These are phyloP conservation scores for Diospyros kaki DNA, from an alignment of 148 eudicot species.

Conservation along the genomic window DNA sequence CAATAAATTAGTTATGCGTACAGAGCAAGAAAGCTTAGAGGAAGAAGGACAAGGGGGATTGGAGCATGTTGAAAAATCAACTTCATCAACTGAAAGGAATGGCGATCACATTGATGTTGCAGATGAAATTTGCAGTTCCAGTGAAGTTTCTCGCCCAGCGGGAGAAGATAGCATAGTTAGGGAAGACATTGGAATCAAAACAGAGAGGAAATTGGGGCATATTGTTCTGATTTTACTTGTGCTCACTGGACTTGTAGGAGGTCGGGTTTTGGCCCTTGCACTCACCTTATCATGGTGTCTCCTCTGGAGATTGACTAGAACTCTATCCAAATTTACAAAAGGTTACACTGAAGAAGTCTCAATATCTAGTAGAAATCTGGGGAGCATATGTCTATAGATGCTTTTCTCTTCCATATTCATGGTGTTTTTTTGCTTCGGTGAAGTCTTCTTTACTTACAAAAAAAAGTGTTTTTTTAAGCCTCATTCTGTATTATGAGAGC, in stretches of 20 bases:
- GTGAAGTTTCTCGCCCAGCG: conserved; percentile 8
- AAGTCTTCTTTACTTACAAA: background rate
- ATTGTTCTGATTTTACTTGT: conserved; percentile 36
- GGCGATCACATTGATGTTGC: conserved; percentile 1
- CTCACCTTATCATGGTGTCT: conserved; percentile 49
- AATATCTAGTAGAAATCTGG: background rate
- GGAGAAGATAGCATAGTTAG: background rate
- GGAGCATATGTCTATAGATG: background rate
- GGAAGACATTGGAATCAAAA: conserved; percentile 3
- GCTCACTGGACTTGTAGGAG: conserved; percentile 56
- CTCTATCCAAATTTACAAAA: background rate
- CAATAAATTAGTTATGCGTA: background rate
- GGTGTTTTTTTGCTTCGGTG: background rate
- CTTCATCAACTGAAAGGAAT: conserved; percentile 8
- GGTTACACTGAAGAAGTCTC: background rate
- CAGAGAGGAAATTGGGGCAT: conserved; percentile 19
- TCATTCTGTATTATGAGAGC: background rate
- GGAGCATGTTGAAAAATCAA: conserved; percentile 15
- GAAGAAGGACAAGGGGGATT: conserved; percentile 3
- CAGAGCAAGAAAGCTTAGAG: conserved; percentile 10
- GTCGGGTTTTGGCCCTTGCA: conserved; percentile 48
- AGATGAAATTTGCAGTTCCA: background rate
- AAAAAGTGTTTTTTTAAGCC: background rate
- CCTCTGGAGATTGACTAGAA: conserved; percentile 30
- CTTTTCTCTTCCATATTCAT: background rate